Evolutionary conservation across 2,329 filamentous ascomycete genomes (phyloP).

Genomic region (Aspergillus sp.): DNA sequence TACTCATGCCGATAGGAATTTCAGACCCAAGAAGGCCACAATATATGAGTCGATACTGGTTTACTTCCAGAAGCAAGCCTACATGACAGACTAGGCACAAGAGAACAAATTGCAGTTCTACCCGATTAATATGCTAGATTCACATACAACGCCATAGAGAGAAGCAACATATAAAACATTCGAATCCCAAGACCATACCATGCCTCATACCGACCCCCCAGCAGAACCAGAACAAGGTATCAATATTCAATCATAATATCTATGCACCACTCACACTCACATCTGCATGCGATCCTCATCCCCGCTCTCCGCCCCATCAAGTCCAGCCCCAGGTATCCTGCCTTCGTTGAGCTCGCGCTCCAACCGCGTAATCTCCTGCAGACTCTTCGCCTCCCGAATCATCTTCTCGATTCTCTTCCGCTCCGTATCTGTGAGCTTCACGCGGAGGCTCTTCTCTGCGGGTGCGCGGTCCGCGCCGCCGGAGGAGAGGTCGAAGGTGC

Average conservation of each 20-base stretch:
- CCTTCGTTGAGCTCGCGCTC: constrained; percentile 94
- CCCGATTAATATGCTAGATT: not conserved
- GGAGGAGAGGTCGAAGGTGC: constrained; percentile 61
- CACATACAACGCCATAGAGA: constrained; percentile 1
- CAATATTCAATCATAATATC: not conserved
- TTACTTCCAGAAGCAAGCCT: too few relatives aligned
- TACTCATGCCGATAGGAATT: too few relatives aligned
- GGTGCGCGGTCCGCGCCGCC: constrained; percentile 39
- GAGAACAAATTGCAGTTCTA: not conserved
- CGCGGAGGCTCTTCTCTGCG: constrained; percentile 66
- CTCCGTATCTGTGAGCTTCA: constrained; percentile 86
- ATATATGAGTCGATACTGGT: too few relatives aligned
- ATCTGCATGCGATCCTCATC: constrained; percentile 39
- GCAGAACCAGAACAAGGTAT: not conserved
- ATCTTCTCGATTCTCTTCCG: constrained; percentile 79
- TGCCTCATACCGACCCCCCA: not conserved
- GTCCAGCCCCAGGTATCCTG: constrained; percentile 68
- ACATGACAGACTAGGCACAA: not conserved
- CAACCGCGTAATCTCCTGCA: constrained; percentile 84
- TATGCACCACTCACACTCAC: constrained; percentile 24
- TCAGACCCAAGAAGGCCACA: too few relatives aligned
- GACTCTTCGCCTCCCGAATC: constrained; percentile 82
- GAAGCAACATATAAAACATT: not conserved
- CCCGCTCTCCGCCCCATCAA: constrained; percentile 27
- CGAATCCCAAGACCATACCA: not conserved